phyloP scores from a whole-genome alignment of 2,329 filamentous ascomycete genomes.

The Ilyonectria robusta region DNA sequence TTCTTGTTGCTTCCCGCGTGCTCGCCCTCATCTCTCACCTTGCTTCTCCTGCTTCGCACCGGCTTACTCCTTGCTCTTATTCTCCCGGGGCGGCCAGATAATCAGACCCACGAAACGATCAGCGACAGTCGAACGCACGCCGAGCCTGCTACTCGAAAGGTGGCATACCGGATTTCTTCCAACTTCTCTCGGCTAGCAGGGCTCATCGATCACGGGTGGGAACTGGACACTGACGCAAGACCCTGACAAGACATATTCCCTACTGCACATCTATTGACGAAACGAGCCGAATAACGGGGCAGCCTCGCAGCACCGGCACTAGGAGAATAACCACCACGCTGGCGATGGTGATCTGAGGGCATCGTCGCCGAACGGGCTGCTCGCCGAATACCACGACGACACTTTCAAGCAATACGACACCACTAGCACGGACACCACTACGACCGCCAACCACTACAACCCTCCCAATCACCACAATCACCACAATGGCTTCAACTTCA shows the following conservation, averaged over 20 bases:
- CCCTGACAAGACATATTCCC: slow-evolving; percentile 4
- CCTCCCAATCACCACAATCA: neutral
- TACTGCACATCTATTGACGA: neutral
- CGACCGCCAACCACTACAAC: neutral
- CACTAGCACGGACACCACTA: neutral
- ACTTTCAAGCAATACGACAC: slow-evolving; percentile 7
- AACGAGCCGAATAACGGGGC: neutral
- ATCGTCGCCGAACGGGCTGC: slow-evolving; percentile 30
- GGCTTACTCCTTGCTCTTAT: neutral
- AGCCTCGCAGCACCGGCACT: neutral
- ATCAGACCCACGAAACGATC: slow-evolving; percentile 10
- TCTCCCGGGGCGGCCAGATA: slow-evolving; percentile 20
- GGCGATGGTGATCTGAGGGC: slow-evolving; percentile 31
- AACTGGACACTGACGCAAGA: slow-evolving; percentile 8
- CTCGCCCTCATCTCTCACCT: slow-evolving; percentile 14
- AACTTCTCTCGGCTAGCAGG: neutral
- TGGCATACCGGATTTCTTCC: neutral
- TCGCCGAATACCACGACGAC: slow-evolving; percentile 24
- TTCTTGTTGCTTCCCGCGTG: slow-evolving; percentile 1
- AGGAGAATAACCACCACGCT: slow-evolving; percentile 7
- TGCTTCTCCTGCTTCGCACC: slow-evolving; percentile 3
- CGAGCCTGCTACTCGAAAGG: slow-evolving; percentile 1
- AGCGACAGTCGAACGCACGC: slow-evolving; percentile 1
- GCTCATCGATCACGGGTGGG: slow-evolving; percentile 7
- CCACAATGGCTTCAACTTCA: slow-evolving; percentile 15